These are phyloP conservation scores for Lablab purpureus DNA, from an alignment of 306 rosid genomes.

Conservation along the genomic window DNA sequence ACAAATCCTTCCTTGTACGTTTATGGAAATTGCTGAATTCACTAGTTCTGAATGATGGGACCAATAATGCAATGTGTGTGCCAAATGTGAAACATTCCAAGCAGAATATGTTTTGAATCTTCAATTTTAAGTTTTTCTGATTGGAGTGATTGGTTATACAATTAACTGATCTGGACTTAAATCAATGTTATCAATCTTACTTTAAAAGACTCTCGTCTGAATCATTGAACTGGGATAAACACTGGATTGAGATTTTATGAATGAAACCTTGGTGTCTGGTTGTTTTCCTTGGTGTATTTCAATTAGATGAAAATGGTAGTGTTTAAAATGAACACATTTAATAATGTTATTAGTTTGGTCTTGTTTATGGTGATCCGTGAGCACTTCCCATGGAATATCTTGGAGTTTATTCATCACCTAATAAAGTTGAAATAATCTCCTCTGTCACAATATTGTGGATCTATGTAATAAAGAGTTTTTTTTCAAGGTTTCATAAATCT, in stretches of 20 bases:
- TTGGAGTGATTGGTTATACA: slow-evolving; percentile 8
- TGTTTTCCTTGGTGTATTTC: slow-evolving; percentile 5
- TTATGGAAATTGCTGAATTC: slow-evolving; percentile 20
- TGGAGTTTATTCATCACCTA: slow-evolving; percentile 12
- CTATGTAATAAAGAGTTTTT: background rate
- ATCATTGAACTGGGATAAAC: slow-evolving; percentile 15
- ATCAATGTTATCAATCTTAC: slow-evolving; percentile 19
- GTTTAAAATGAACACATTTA: background rate
- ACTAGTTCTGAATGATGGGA: slow-evolving; percentile 24
- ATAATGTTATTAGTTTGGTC: slow-evolving; percentile 5
- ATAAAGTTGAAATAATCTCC: slow-evolving; percentile 18
- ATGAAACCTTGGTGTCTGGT: background rate
- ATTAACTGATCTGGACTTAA: slow-evolving; percentile 21
- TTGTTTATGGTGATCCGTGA: slow-evolving; percentile 23
- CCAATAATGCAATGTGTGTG: slow-evolving; percentile 6
- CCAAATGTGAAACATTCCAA: background rate
- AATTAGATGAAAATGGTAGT: slow-evolving; percentile 27
- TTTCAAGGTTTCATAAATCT: slow-evolving; percentile 26
- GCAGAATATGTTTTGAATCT: slow-evolving; percentile 12
- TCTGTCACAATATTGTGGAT: slow-evolving; percentile 19
- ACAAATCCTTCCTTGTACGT: slow-evolving; percentile 19
- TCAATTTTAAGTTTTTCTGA: slow-evolving; percentile 9
- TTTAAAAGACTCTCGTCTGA: slow-evolving; percentile 13
- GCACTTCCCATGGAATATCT: background rate
- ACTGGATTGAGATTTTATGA: slow-evolving; percentile 25